Evolutionary conservation across 345 rosid genomes (phyloP).

Genomic region (Sisymbrium altissimum): DNA sequence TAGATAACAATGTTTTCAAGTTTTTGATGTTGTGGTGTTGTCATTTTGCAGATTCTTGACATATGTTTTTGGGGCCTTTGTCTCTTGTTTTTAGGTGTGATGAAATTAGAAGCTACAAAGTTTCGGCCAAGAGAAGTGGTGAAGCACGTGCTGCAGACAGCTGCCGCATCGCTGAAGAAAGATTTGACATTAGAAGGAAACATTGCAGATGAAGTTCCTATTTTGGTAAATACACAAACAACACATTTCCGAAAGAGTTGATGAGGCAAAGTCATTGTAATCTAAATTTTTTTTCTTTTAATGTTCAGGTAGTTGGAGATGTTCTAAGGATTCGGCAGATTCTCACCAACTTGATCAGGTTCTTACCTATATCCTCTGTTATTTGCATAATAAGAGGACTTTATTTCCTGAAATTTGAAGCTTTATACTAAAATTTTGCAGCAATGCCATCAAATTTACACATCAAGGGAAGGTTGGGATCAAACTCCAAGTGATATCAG

Average conservation of each 20-base stretch:
- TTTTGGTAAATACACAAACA: conserved; percentile 48
- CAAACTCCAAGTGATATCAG: conserved; percentile 61
- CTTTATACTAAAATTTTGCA: conserved; percentile 27
- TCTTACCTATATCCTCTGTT: conserved; percentile 4
- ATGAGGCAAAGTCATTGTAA: background rate
- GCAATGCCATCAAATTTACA: conserved; percentile 94
- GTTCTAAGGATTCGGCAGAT: conserved; percentile 93
- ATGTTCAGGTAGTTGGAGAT: conserved; percentile 83
- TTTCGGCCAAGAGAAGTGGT: conserved; percentile 93
- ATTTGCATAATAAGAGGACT: background rate
- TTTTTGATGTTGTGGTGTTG: background rate
- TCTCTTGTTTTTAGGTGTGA: conserved; percentile 47
- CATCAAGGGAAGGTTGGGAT: conserved; percentile 92
- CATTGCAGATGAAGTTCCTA: conserved; percentile 84
- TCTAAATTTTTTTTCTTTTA: background rate
- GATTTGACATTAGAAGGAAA: conserved; percentile 75
- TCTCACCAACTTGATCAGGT: conserved; percentile 96
- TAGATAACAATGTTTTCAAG: background rate
- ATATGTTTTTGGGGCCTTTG: background rate
- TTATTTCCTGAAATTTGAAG: background rate
- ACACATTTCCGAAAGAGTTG: background rate
- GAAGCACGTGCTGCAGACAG: conserved; percentile 91
- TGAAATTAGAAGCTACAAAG: conserved; percentile 94
- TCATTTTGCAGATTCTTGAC: conserved; percentile 6
- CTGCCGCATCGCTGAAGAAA: conserved; percentile 87